Evolutionary conservation across 257 asterid genomes (phyloP), one percentile per base, ranked within the genome.

Genomic region (Solanum sejunctum): DNA sequence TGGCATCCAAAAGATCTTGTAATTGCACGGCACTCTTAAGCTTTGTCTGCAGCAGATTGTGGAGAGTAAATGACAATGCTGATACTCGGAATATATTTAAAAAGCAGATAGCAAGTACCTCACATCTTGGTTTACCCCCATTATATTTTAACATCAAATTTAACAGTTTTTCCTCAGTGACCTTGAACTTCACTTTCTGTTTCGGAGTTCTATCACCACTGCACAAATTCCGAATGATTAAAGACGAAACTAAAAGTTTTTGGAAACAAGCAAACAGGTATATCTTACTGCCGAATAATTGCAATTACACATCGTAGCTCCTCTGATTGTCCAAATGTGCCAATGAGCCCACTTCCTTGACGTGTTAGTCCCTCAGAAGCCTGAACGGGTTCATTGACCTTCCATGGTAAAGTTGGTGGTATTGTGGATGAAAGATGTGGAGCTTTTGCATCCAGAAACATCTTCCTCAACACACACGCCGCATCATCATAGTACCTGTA

Each of bases 151-250:
- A 89, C 99, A 96, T 96, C 92, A 96, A 90, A 92, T 95, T 96
- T 83, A 96, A 85, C 87, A 96, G 97, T 85, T 92, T 96, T 85
- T 96, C 99, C 92, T 96, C 98, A 0, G 98, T 96, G 87, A 95
- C 99, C 87, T 90, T 92, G 92, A 96, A 87, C 93, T 96, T 96
- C 93, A 96, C 99, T 86, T 96, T 96, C 92, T 96, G 99, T 88
- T 96, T 96, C 32, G 99, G 98, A 89, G 98, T 96, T 92, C 99
- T 94, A 87, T 96, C 99, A 75, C 99, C 99, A 88, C 99, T 96
- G 96, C 72, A 67, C 39, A 71, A 83, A 60, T 67, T 67, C 41
- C 67, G 85, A 69, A 51, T 51, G 67, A 86, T 70, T 51, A 26
- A 21, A 23, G 61, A 15, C 45, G 45, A 23, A 23, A 23, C 55